Evolutionary conservation across 345 rosid species (phyloP).

Genomic region (Lagerstroemia speciosa): DNA sequence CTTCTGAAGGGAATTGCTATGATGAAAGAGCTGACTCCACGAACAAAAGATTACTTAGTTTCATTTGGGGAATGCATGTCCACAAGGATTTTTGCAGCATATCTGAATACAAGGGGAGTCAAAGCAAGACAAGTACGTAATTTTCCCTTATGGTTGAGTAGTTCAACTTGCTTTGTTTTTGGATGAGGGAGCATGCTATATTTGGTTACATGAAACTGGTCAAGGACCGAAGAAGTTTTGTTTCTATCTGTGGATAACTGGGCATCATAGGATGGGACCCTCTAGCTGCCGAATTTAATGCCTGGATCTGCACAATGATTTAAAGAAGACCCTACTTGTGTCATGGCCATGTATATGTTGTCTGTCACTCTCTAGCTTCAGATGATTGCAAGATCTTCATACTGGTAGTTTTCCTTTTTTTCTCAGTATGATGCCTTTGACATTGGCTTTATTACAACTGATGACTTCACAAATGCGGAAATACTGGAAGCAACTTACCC

Average conservation of each 20-base stretch:
- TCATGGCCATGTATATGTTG: neutral
- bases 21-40: constrained; percentile 91
- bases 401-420: constrained; percentile 5
- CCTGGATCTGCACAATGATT: neutral
- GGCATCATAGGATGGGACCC: neutral
- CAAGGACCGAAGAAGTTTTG: neutral
- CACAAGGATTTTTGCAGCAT: constrained; percentile 91
- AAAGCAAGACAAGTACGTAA: constrained; percentile 81
- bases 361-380: neutral
- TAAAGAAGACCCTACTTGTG: neutral
- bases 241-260: neutral
- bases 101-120: constrained; percentile 65
- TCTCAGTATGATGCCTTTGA: constrained; percentile 97
- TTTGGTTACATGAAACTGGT: neutral
- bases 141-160: neutral
- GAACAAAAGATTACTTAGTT: constrained; percentile 80
- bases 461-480: constrained; percentile 97
- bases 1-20: constrained; percentile 89
- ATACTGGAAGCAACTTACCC: constrained; percentile 95
- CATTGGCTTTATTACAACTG: constrained; percentile 91
- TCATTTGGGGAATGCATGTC: constrained; percentile 99
- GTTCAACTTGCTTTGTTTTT: neutral
- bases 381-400: neutral
- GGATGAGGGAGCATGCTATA: neutral
- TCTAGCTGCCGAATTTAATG: neutral